Percentiles rank a stretch among this genome's conserved stretches.
Conservation (phyloP, 2,329 filamentous ascomycete genomes). For the Onygena corvina region DNA sequence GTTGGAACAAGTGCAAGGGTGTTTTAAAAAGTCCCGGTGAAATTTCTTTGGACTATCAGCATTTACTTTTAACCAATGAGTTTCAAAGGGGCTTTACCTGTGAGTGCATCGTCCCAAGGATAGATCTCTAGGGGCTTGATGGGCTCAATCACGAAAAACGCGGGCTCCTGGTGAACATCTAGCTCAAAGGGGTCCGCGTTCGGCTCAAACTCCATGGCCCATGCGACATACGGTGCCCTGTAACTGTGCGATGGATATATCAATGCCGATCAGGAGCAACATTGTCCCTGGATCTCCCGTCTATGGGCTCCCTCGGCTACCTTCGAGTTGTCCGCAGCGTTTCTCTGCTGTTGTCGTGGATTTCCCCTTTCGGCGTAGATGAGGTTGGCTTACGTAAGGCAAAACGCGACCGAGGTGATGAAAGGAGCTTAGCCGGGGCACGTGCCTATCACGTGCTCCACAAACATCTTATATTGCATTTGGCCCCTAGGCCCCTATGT, state of each 20-base stretch:
- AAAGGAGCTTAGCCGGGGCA: no score
- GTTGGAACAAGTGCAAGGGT: slow-evolving; percentile 17
- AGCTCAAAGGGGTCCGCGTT: slow-evolving; percentile 20
- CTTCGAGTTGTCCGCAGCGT: background rate
- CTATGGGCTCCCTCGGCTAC: background rate
- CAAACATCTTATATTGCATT: no score
- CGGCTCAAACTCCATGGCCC: slow-evolving; percentile 15
- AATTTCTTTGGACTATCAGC: background rate
- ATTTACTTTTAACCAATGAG: background rate
- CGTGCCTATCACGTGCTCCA: no score
- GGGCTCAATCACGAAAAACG: slow-evolving; percentile 27
- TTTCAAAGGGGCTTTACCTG: slow-evolving; percentile 20
- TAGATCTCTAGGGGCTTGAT: slow-evolving; percentile 28
- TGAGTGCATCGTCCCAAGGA: slow-evolving; percentile 26
- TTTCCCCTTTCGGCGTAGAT: slow-evolving; percentile 3
- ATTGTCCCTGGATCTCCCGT: background rate
- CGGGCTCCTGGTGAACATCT: slow-evolving; percentile 28
- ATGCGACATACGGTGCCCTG: background rate
- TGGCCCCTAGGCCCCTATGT: no score
- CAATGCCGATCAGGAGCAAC: background rate
- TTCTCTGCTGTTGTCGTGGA: background rate
- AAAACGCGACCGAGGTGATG: no score
- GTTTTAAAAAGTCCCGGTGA: slow-evolving; percentile 20
- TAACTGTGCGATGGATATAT: background rate
- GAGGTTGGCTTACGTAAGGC: background rate